Conservation (phyloP, 306 rosid genomes). For the Dicorynia guianensis region DNA sequence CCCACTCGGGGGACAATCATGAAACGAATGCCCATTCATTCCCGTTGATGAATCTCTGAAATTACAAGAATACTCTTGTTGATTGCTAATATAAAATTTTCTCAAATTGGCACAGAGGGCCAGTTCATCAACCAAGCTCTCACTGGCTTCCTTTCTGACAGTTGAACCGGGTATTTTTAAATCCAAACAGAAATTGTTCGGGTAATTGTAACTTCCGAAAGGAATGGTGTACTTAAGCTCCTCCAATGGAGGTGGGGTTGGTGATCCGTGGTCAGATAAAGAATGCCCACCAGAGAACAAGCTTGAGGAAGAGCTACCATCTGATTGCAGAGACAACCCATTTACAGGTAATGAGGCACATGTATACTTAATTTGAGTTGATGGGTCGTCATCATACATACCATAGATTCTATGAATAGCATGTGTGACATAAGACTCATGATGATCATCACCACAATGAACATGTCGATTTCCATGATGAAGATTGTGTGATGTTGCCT, state of each 20-base stretch:
- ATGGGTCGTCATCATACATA: conserved; percentile 47
- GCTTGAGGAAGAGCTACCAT: conserved; percentile 60
- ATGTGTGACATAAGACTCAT: conserved; percentile 32
- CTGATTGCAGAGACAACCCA: conserved; percentile 58
- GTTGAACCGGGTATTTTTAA: conserved; percentile 40
- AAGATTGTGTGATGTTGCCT: conserved; percentile 51
- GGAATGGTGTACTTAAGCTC: conserved; percentile 49
- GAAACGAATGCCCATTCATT: conserved; percentile 17
- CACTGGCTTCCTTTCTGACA: conserved; percentile 36
- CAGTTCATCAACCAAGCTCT: conserved; percentile 53
- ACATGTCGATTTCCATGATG: conserved; percentile 26
- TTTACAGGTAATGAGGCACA: conserved; percentile 56
- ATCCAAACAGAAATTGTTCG: conserved; percentile 38
- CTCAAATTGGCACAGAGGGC: conserved; percentile 46
- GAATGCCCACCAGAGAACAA: conserved; percentile 56
- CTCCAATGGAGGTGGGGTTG: conserved; percentile 56
- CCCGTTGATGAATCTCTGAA: conserved; percentile 14
- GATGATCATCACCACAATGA: conserved; percentile 34
- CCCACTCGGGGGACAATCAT: conserved; percentile 37
- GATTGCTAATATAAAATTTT: conserved; percentile 48
- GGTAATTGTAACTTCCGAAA: conserved; percentile 32
- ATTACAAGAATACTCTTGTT: conserved; percentile 37
- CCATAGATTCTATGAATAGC: conserved; percentile 38
- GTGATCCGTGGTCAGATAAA: conserved; percentile 60
- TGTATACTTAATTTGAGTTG: conserved; percentile 47